A percentile compares a stretch with the other conserved stretches of the same genome.
Conservation (phyloP, 495 filamentous ascomycete genomes). For the Neurospora intermedia region DNA sequence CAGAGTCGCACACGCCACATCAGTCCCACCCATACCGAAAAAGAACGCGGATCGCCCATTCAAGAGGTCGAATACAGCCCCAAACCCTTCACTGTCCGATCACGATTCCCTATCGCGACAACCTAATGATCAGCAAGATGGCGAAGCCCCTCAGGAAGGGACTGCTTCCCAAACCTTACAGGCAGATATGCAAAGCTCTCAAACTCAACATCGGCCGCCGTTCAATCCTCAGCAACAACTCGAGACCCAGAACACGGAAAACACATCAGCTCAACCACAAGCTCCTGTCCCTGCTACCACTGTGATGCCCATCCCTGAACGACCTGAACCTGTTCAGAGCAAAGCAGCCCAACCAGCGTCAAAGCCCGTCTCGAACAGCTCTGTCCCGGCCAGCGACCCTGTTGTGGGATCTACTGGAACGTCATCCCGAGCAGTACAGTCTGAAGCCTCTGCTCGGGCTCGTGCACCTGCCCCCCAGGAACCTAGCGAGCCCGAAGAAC, state of each 20-base stretch:
- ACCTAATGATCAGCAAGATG: not conserved
- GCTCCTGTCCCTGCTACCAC: not conserved
- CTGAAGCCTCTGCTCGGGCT: slow-evolving; percentile 17
- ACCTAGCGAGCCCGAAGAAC: slow-evolving; percentile 15
- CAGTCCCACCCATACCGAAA: slow-evolving; percentile 4
- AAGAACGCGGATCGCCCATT: slow-evolving; percentile 11
- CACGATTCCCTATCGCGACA: slow-evolving; percentile 2
- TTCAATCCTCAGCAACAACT: not conserved
- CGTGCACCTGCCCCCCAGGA: slow-evolving; percentile 13
- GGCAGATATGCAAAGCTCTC: not conserved
- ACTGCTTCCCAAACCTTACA: not conserved
- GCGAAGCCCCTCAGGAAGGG: not conserved
- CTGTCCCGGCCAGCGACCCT: slow-evolving; percentile 16
- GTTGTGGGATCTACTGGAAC: slow-evolving; percentile 7
- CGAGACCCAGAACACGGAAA: not conserved
- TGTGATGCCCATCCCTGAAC: slow-evolving; percentile 6
- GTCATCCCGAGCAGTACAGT: slow-evolving; percentile 8
- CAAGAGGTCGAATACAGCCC: slow-evolving; percentile 19
- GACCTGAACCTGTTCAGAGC: slow-evolving; percentile 2
- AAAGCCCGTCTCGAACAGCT: slow-evolving; percentile 8
- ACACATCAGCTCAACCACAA: not conserved
- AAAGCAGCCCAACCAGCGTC: slow-evolving; percentile 6
- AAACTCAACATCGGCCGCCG: not conserved
- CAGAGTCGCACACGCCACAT: slow-evolving; percentile 4
- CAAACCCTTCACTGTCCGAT: slow-evolving; percentile 7